Conservation (phyloP, 306 rosid species). For the Carpinus fangiana region DNA sequence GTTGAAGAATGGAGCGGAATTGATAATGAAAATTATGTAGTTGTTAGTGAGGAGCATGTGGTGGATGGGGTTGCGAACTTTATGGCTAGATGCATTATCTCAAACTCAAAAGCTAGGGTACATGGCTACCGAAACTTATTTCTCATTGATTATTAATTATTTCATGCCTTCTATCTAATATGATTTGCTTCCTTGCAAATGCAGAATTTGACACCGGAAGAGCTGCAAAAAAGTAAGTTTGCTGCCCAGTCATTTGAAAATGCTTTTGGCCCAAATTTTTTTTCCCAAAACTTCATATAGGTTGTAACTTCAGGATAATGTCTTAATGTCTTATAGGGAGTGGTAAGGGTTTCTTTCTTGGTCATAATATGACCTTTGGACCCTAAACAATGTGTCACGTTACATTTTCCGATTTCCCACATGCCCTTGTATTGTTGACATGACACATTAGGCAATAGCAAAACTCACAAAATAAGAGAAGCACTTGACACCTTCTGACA, state of each 20-base stretch:
- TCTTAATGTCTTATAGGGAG: background rate
- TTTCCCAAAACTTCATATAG: conserved; percentile 13
- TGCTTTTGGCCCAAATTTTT: conserved; percentile 12
- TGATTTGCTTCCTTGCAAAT: conserved; percentile 29
- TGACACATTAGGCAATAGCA: too few species aligned
- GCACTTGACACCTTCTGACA: too few species aligned
- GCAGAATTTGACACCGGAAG: conserved; percentile 86
- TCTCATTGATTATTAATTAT: background rate
- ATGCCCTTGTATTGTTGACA: too few species aligned
- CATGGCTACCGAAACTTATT: background rate
- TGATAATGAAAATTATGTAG: conserved; percentile 72
- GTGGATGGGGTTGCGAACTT: conserved; percentile 93
- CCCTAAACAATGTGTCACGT: too few species aligned
- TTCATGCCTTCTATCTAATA: conserved; percentile 22
- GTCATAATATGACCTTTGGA: too few species aligned
- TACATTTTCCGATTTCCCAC: too few species aligned
- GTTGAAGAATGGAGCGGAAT: conserved; percentile 86
- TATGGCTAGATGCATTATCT: conserved; percentile 83
- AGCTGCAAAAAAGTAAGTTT: conserved; percentile 78
- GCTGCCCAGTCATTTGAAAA: background rate
- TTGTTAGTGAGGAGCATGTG: conserved; percentile 86
- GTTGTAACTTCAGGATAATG: conserved; percentile 9
- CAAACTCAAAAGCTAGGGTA: conserved; percentile 83
- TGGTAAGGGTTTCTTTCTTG: background rate
- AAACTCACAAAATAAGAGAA: too few species aligned